These are phyloP conservation scores for Maudiozyma saulgeensis DNA, from an alignment of 805 yeast species.

Conservation along the genomic window DNA sequence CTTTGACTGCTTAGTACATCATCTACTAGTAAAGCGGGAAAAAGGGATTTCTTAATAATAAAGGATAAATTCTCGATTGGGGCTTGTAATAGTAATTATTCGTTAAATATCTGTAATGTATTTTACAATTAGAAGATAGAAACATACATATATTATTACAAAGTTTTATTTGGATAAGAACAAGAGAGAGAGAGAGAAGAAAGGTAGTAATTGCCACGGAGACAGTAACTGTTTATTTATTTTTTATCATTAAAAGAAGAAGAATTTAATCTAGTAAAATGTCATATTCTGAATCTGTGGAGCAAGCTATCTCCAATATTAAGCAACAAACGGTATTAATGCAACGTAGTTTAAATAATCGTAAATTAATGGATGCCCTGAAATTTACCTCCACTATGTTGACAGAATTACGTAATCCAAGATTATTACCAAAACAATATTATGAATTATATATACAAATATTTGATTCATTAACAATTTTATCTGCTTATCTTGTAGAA, in stretches of 20 bases:
- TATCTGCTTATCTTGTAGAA: constrained; percentile 56
- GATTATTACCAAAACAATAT: constrained; percentile 72
- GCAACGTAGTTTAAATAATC: constrained; percentile 63
- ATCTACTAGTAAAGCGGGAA: not conserved
- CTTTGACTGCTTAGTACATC: not conserved
- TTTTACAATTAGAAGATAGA: not conserved
- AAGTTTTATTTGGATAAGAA: too few relatives aligned
- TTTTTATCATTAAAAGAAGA: too few relatives aligned
- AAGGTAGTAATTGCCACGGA: too few relatives aligned
- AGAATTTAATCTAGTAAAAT: constrained; percentile 4
- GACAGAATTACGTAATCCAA: constrained; percentile 67
- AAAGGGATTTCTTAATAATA: too few relatives aligned
- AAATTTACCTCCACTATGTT: constrained; percentile 79
- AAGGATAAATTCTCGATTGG: not conserved
- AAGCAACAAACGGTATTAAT: constrained; percentile 63
- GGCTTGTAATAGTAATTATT: not conserved
- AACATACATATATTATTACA: too few relatives aligned
- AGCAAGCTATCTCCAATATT: constrained; percentile 32
- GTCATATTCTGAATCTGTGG: constrained; percentile 23
- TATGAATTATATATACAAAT: constrained; percentile 81
- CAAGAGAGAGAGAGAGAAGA: too few relatives aligned
- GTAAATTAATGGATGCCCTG: constrained; percentile 74
- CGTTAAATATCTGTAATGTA: too few relatives aligned
- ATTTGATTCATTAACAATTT: constrained; percentile 67
- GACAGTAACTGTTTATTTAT: too few relatives aligned